Percentiles rank a stretch among this genome's conserved stretches.
phyloP scores from a whole-genome alignment of 169 alveolate species.

The Plasmodium cynomolgi region DNA sequence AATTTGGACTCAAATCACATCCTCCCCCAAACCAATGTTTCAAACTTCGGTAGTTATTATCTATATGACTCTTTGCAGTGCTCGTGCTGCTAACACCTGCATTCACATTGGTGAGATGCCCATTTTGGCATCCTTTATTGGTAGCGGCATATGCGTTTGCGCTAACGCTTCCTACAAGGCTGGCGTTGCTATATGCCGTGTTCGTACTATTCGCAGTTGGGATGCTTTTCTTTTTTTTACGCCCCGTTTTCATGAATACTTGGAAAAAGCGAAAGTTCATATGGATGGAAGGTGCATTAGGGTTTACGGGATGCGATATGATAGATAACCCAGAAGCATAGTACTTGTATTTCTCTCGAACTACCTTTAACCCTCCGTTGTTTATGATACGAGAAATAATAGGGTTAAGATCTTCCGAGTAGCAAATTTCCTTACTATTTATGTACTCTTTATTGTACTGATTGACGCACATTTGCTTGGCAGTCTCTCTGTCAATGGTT shows the following conservation, averaged over 20 bases:
- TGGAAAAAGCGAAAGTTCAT: conserved; percentile 87
- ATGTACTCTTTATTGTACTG: conserved; percentile 70
- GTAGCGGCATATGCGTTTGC: neutral
- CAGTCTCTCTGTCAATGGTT: conserved; percentile 82
- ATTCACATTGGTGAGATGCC: neutral
- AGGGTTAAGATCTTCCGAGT: conserved; percentile 38
- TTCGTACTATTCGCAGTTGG: neutral
- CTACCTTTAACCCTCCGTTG: conserved; percentile 52
- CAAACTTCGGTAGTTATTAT: conserved; percentile 48
- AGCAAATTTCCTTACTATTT: conserved; percentile 21
- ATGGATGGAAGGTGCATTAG: conserved; percentile 89
- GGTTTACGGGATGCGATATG: conserved; percentile 90
- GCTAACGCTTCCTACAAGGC: neutral
- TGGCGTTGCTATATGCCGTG: neutral
- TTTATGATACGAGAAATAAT: conserved; percentile 50
- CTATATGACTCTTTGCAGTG: conserved; percentile 22
- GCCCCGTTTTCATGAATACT: conserved; percentile 76
- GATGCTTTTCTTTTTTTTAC: conserved; percentile 22
- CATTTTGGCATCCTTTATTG: neutral
- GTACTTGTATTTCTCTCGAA: conserved; percentile 70
- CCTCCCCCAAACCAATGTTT: conserved; percentile 95
- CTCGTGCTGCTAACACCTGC: neutral
- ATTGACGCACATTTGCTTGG: conserved; percentile 81
- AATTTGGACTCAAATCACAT: conserved; percentile 91
- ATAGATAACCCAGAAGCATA: conserved; percentile 91